phyloP scores from a whole-genome alignment of 2,329 filamentous ascomycete genomes.

The Colletotrichum godetiae region DNA sequence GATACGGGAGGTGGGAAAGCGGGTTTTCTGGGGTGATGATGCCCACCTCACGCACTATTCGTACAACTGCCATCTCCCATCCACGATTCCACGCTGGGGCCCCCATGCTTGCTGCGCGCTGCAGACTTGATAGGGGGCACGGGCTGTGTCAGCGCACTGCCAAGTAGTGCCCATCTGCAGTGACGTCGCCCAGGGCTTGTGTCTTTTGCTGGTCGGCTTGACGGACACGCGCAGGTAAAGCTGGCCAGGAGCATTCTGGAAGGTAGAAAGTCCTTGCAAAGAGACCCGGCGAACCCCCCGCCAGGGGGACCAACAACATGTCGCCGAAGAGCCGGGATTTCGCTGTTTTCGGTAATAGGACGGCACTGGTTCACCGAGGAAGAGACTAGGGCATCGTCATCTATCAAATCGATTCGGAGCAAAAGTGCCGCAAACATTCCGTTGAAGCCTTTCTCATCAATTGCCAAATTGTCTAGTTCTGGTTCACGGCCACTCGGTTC shows the following conservation, averaged over 20 bases:
- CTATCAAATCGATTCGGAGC: neutral
- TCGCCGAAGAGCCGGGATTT: neutral
- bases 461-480: neutral
- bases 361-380: neutral
- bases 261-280: neutral
- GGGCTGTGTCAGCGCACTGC: constrained; percentile 24
- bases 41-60: neutral
- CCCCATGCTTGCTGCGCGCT: neutral
- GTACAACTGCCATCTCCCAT: neutral
- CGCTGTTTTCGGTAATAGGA: neutral
- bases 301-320: constrained; percentile 14
- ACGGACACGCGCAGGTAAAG: neutral
- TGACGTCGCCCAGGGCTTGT: constrained; percentile 26
- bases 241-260: constrained; percentile 9
- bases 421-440: neutral
- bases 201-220: neutral
- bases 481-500: no score
- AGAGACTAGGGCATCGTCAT: constrained; percentile 13
- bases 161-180: constrained; percentile 13
- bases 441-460: neutral
- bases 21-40: neutral
- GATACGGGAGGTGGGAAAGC: constrained; percentile 13
- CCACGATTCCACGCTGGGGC: neutral
- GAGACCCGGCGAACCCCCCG: neutral
- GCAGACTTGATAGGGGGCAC: constrained; percentile 24